Evolutionary conservation across 768 basidiomycete species (phyloP).

Genomic region (Lyophyllum decastes): DNA sequence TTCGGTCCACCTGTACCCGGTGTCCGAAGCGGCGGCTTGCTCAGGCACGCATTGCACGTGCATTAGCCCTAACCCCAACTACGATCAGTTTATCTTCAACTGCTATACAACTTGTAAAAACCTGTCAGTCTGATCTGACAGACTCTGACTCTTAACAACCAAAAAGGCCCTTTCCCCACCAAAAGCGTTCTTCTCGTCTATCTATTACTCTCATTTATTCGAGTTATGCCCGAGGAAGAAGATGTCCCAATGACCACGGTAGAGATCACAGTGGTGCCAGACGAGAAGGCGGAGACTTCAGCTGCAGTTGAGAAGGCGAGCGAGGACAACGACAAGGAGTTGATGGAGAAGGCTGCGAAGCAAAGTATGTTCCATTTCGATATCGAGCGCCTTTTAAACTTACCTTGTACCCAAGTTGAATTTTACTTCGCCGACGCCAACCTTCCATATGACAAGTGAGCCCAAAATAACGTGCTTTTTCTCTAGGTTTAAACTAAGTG

Average conservation of each 20-base stretch:
- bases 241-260: constrained; percentile 22
- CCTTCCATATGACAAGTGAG: constrained; percentile 85
- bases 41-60: neutral
- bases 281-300: constrained; percentile 13
- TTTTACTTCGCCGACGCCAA: constrained; percentile 99
- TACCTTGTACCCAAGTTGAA: constrained; percentile 59
- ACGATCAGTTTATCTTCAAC: constrained; percentile 1
- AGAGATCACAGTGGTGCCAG: constrained; percentile 14
- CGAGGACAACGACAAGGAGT: constrained; percentile 38
- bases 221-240: constrained; percentile 28
- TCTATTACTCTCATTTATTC: constrained; percentile 20
- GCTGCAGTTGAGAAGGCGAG: constrained; percentile 20
- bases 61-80: constrained; percentile 14
- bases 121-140: neutral
- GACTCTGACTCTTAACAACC: neutral
- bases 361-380: constrained; percentile 45
- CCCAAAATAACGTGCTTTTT: neutral
- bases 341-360: constrained; percentile 49
- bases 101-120: constrained; percentile 9
- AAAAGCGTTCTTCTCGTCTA: neutral
- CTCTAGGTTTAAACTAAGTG: neutral
- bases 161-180: neutral
- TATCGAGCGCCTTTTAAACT: neutral
- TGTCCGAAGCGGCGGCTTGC: neutral
- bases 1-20: neutral